A percentile compares a stretch with the other conserved stretches of the same genome.
phyloP scores from a whole-genome alignment of 352 stramenopile genomes.

The Phytophthora pseudosyringae region DNA sequence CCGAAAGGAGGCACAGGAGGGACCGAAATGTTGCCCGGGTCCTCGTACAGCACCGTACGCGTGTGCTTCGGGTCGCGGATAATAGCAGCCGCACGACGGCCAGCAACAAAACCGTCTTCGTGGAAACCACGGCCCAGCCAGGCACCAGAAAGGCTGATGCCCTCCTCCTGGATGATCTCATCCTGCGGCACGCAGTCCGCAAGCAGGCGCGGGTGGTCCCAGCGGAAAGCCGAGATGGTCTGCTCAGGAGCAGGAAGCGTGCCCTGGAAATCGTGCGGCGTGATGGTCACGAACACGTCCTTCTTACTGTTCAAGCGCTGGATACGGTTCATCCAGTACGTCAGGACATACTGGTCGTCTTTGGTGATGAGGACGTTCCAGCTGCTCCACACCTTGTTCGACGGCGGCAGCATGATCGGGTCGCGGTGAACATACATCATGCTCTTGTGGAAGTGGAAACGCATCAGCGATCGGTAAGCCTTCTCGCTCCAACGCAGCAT shows the following conservation, averaged over 20 bases:
- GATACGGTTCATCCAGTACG: conserved; percentile 92
- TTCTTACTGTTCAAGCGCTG: conserved; percentile 88
- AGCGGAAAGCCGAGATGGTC: conserved; percentile 81
- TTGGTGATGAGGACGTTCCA: conserved; percentile 90
- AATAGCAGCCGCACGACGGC: conserved; percentile 77
- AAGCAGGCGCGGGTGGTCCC: conserved; percentile 85
- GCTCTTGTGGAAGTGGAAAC: conserved; percentile 88
- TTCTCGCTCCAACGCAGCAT: conserved; percentile 78
- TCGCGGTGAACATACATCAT: conserved; percentile 91
- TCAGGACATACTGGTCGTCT: conserved; percentile 86
- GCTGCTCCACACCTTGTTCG: conserved; percentile 82
- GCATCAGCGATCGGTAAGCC: conserved; percentile 74
- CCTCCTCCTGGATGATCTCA: conserved; percentile 86
- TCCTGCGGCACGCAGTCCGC: conserved; percentile 87
- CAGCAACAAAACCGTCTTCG: conserved; percentile 88
- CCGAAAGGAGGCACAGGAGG: conserved; percentile 76
- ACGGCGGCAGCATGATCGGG: conserved; percentile 69
- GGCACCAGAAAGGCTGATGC: conserved; percentile 80
- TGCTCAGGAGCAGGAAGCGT: conserved; percentile 55
- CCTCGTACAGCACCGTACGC: conserved; percentile 78
- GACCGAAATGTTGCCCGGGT: conserved; percentile 81
- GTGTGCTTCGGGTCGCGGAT: conserved; percentile 79
- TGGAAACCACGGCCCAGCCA: conserved; percentile 89
- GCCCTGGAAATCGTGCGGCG: conserved; percentile 72
- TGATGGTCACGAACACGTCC: conserved; percentile 90